Base-by-base conservation (phyloP, 257 asterid species). In the Penstemon newberryi region DNA sequence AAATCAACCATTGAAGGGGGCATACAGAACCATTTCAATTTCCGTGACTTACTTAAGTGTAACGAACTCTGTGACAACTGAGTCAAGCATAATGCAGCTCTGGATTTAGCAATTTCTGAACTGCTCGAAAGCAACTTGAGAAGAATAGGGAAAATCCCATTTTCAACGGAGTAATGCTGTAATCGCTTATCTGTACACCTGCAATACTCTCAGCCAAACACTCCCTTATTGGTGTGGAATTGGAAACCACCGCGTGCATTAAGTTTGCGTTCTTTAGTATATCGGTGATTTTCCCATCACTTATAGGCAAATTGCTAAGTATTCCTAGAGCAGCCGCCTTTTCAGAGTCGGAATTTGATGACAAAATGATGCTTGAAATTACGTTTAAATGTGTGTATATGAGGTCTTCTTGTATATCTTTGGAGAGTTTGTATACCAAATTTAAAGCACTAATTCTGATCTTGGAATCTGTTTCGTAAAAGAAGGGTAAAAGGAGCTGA, bases 281-380 rank as follows among this genome's bases (percentile, higher is more conserved):
- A 3, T 86, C 89, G 0, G 97, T 87, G 54, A 78, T 71, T 77
- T 76, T 85, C 80, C 58, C 70, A 66, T 86, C 91, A 33, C 62
- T 80, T 57, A 78, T 47, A 0, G 98, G 95, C 56, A 90, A 68
- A 71, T 81, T 88, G 78, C 88, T 77, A 25, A 93, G 82, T 66
- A 93, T 77, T 19, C 94, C 97, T n/a, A 88, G 75, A 44, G 94
- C 90, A 38, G 93, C 86, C 0, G 84, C 89, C 79, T 79, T 88
- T 71, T 84, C 95, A 70, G 70, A 50, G 4, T 81, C 90, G 1
- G 78, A 63, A 0, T 78, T 47, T n/a, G 90, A 73, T 10, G 80
- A 47, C 40, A 83, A 78, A 5, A 79, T 61, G 1, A 93, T 75
- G 40, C 56, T 71, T 45, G 81, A 78, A 59, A 92, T 57, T 8